Percentiles rank a stretch among this genome's conserved stretches.
Evolutionary conservation across 176 grass and related monocot species (phyloP).

Genomic region (Saccharum officinarum): DNA sequence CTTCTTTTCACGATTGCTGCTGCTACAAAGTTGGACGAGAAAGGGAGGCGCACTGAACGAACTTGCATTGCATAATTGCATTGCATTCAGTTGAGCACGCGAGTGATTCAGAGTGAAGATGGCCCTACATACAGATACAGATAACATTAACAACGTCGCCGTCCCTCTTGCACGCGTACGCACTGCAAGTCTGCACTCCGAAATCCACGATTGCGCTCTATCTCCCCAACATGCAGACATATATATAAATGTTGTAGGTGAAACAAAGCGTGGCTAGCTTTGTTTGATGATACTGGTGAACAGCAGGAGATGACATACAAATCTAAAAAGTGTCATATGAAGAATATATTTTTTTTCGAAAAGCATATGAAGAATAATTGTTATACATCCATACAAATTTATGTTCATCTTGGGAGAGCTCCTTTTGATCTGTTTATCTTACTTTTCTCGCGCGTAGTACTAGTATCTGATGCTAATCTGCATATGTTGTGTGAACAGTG

Average conservation of each 20-base stretch:
- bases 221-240: neutral
- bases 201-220: neutral
- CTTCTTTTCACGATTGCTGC: neutral
- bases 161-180: neutral
- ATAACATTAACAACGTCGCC: neutral
- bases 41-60: neutral
- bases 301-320: neutral
- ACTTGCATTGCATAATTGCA: neutral
- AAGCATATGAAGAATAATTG: neutral
- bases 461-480: neutral
- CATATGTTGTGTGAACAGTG: neutral
- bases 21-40: neutral
- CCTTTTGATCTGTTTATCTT: neutral
- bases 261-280: neutral
- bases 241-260: neutral
- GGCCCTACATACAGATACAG: neutral
- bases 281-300: neutral
- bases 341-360: no score
- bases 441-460: neutral
- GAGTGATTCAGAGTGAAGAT: constrained; percentile 1
- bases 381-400: neutral
- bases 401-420: neutral
- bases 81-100: neutral
- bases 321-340: neutral
- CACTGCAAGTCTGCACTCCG: no score